A percentile compares a stretch with the other conserved stretches of the same genome.
Evolutionary conservation across 805 yeast genomes (phyloP).

Genomic region (Candida saitoana): DNA sequence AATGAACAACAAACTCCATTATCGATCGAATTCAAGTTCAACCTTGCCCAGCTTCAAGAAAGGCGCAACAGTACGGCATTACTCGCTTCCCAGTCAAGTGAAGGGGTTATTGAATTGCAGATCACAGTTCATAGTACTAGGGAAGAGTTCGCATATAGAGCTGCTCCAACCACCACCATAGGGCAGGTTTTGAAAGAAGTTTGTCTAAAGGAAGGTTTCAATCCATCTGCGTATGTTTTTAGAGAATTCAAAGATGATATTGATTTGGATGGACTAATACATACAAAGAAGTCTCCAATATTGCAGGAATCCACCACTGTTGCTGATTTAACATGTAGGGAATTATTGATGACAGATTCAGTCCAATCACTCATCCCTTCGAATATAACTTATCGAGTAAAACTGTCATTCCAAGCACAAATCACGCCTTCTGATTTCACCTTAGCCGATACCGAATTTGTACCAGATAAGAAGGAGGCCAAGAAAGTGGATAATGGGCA

Average conservation of each 20-base stretch:
- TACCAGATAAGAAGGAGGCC: constrained; percentile 17
- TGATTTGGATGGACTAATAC: not conserved
- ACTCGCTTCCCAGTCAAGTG: not conserved
- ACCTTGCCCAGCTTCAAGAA: constrained; percentile 14
- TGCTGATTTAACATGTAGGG: not conserved
- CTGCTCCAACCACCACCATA: constrained; percentile 12
- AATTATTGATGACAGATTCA: not conserved
- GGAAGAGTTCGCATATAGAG: not conserved
- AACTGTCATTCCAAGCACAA: constrained; percentile 16
- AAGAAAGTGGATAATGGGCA: constrained; percentile 13
- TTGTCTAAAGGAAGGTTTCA: constrained; percentile 27
- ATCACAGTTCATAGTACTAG: constrained; percentile 3
- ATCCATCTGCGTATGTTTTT: constrained; percentile 22
- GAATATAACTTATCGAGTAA: constrained; percentile 3
- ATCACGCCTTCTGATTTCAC: constrained; percentile 30
- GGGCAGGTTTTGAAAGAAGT: constrained; percentile 23
- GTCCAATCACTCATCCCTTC: not conserved
- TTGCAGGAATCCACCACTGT: not conserved
- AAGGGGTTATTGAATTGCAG: constrained; percentile 6
- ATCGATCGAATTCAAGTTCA: constrained; percentile 38
- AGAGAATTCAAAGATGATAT: constrained; percentile 3
- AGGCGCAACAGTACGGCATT: constrained; percentile 10
- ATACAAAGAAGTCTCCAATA: not conserved
- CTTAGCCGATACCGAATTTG: not conserved
- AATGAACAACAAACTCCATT: constrained; percentile 56